A percentile compares a stretch with the other conserved stretches of the same genome.
Evolutionary conservation across 2,329 filamentous ascomycete genomes (phyloP).

Genomic region (Sphaerulina musiva): DNA sequence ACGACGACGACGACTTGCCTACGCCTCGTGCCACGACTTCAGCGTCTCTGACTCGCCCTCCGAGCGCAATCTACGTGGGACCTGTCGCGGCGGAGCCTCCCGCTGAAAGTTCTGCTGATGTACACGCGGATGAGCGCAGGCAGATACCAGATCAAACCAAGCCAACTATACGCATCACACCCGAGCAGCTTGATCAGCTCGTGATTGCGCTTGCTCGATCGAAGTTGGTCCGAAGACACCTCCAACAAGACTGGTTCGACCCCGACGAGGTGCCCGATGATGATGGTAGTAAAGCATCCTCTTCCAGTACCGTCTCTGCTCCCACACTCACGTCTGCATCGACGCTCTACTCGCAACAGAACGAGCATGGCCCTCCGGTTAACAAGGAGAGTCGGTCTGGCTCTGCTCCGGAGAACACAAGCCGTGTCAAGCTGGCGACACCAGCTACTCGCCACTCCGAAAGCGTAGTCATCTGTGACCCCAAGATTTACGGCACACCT

Average conservation of each 20-base stretch:
- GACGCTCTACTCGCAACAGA: slow-evolving; percentile 15
- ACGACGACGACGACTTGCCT: slow-evolving; percentile 13
- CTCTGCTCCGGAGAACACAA: slow-evolving; percentile 13
- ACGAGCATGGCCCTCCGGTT: slow-evolving; percentile 9
- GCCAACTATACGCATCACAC: slow-evolving; percentile 14
- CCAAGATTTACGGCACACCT: slow-evolving; percentile 26
- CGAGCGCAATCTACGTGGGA: slow-evolving; percentile 15
- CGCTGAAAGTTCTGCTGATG: background rate
- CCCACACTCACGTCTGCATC: slow-evolving; percentile 20
- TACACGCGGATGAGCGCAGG: background rate
- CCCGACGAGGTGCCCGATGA: slow-evolving; percentile 20
- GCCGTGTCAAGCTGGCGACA: slow-evolving; percentile 1
- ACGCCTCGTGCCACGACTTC: slow-evolving; percentile 7
- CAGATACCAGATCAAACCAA: background rate
- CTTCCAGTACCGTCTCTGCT: slow-evolving; percentile 17
- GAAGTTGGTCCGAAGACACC: slow-evolving; percentile 21
- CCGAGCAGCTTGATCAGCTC: slow-evolving; percentile 23
- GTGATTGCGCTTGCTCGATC: slow-evolving; percentile 23
- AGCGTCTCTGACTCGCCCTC: slow-evolving; percentile 8
- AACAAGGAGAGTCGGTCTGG: slow-evolving; percentile 7
- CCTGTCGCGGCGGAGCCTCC: background rate
- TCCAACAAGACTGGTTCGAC: slow-evolving; percentile 26
- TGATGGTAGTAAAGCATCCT: slow-evolving; percentile 14
- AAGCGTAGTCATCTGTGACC: slow-evolving; percentile 26
- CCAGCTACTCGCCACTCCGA: slow-evolving; percentile 10